Conservation (phyloP, 106 monocot genomes). For the Platanthera guangdongensis region DNA sequence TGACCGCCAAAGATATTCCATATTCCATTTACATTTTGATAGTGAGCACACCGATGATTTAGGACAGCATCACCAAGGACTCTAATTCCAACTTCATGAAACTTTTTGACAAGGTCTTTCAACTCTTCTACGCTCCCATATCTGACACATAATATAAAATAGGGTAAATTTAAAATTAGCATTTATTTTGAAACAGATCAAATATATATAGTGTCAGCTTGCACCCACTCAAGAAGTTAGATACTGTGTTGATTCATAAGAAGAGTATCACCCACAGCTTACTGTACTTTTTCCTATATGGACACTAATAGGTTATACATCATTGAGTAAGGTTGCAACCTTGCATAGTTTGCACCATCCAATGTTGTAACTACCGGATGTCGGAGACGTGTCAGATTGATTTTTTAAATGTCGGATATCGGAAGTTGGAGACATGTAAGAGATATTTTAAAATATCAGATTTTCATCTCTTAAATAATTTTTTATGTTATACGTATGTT, state of each 20-base stretch:
- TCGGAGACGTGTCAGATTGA: too few relatives aligned
- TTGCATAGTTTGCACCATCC: neutral
- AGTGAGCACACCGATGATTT: conserved; percentile 93
- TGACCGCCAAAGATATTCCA: conserved; percentile 97
- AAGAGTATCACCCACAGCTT: neutral
- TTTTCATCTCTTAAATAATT: too few relatives aligned
- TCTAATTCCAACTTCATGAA: conserved; percentile 73
- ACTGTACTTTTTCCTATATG: neutral
- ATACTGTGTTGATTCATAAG: neutral
- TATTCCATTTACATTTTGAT: conserved; percentile 67
- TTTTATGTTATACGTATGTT: too few relatives aligned
- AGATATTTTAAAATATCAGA: too few relatives aligned
- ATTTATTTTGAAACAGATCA: neutral
- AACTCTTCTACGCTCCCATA: conserved; percentile 86
- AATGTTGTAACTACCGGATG: too few relatives aligned
- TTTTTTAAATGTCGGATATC: too few relatives aligned
- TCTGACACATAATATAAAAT: conserved; percentile 32
- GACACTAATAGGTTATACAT: neutral
- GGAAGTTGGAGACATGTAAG: too few relatives aligned
- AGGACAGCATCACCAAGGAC: conserved; percentile 95
- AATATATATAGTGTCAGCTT: neutral
- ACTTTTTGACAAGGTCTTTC: conserved; percentile 57
- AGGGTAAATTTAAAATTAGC: conserved; percentile 2
- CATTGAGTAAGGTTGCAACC: neutral
- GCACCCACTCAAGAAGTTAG: neutral